Conservation (phyloP, 768 basidiomycete genomes). For the Suillus alpinus region DNA sequence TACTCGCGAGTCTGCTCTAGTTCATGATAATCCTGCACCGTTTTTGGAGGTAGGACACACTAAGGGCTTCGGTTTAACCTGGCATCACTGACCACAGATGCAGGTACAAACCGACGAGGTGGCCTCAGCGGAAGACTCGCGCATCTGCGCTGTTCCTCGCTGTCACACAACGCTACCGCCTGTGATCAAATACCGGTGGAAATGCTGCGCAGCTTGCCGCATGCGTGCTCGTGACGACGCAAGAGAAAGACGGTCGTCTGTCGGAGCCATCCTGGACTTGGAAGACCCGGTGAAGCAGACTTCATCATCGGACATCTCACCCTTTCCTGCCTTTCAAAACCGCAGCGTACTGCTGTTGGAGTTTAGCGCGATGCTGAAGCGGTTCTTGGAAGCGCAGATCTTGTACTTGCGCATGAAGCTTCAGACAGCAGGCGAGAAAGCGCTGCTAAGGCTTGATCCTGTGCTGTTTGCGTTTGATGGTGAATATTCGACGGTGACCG, state of each 20-base stretch:
- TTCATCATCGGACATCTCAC: conserved; percentile 4
- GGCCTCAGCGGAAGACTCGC: conserved; percentile 24
- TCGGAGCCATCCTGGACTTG: not conserved
- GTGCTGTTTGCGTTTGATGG: conserved; percentile 22
- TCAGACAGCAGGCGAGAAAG: not conserved
- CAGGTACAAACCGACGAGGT: not conserved
- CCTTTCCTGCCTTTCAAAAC: conserved; percentile 21
- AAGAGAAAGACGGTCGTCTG: conserved; percentile 2
- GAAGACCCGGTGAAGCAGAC: not conserved
- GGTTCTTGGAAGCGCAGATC: conserved; percentile 24
- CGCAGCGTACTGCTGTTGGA: conserved; percentile 10
- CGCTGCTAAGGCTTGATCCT: not conserved
- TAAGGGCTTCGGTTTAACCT: conserved; percentile 16
- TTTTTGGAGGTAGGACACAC: not conserved
- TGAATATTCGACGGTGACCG: conserved; percentile 24
- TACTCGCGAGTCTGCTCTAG: conserved; percentile 1
- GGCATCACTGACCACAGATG: not conserved
- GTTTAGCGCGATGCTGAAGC: conserved; percentile 15
- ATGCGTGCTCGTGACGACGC: conserved; percentile 13
- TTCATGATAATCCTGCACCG: not conserved
- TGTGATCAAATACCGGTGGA: conserved; percentile 36
- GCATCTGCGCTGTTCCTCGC: conserved; percentile 33
- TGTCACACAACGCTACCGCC: conserved; percentile 39
- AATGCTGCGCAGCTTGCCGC: conserved; percentile 40
- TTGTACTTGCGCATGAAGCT: conserved; percentile 20